These are phyloP conservation scores for Camillea tinctor DNA, from an alignment of 2,329 filamentous ascomycete genomes.

Conservation along the genomic window DNA sequence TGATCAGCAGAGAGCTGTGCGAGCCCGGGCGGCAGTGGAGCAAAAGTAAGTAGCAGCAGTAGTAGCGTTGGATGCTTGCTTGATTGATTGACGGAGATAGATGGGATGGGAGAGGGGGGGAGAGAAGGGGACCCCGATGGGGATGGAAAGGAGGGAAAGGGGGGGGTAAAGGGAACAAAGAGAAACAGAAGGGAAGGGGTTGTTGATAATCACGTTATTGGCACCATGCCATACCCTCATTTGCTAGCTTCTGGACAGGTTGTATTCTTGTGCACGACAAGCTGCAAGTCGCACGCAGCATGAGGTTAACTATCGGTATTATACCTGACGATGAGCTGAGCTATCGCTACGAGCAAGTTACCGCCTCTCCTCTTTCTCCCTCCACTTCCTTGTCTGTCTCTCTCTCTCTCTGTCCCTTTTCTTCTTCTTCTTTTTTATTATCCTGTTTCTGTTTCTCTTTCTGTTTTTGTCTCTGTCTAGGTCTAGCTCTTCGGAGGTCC, in stretches of 20 bases:
- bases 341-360: neutral
- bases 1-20: neutral
- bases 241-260: conserved; percentile 4
- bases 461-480: neutral
- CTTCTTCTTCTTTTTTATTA: neutral
- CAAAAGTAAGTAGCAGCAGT: no score
- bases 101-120: no score
- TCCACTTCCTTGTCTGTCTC: neutral
- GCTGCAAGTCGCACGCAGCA: neutral
- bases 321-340: neutral
- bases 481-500: no score
- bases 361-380: neutral
- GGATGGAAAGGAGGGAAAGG: neutral
- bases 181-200: neutral
- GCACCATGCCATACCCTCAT: conserved; percentile 16
- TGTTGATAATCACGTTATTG: conserved; percentile 19
- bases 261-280: neutral
- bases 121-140: neutral
- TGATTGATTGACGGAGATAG: neutral
- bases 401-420: neutral
- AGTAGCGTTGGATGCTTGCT: neutral
- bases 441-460: neutral
- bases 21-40: neutral
- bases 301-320: neutral
- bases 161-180: neutral